Base-by-base conservation (phyloP, 257 asterid genomes). In the Linderniella brevidens region DNA sequence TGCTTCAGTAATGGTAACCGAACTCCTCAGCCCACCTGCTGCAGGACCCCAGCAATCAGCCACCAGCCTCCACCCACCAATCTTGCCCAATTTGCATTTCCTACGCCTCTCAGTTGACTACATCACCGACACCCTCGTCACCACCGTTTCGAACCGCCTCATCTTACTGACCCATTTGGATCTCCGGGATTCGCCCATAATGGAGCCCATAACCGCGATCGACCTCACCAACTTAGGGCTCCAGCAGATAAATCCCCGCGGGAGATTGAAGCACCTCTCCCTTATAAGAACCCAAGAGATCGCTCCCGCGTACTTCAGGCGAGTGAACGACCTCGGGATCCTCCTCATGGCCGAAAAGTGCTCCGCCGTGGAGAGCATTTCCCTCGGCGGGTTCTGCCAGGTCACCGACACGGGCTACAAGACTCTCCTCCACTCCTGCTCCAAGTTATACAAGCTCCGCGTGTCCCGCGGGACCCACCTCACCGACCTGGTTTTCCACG, bases 241-340 rank as follows among this genome's bases (percentile, higher is more conserved):
- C 47, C 98, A 80, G 53, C 94, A 76, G 64, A 70, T 88, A 11
- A 84, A 88, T 58, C 71, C 67, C 1, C 92, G 64, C 46, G 98
- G 98, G 46, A 84, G 76, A 55, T 76, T 88, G 62, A 88, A 88
- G 55, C 93, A 84, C 66, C 95, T 88, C 50, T 84, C 87, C 41
- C 50, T 88, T 57, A 75, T 88, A 41, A 65, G 98, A 70, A 78
- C 90, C 66, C 98, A 84, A 49, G 95, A 80, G 58, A 68, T 76
- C 40, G 75, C 81, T 42, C 82, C 85, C 17, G 68, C 94, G 19
- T 80, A 61, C 72, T 88, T 88, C 63, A 80, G 66, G 67, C 73
- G 94, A 42, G 98, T 88, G 62, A 88, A 88, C 55, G 98, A 88
- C 68, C 87, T 84, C 1, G 98, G 96, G n/a, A 76, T 88, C 66